Base-by-base conservation (phyloP, 139 green algal species). In the Marvania coccoides region DNA sequence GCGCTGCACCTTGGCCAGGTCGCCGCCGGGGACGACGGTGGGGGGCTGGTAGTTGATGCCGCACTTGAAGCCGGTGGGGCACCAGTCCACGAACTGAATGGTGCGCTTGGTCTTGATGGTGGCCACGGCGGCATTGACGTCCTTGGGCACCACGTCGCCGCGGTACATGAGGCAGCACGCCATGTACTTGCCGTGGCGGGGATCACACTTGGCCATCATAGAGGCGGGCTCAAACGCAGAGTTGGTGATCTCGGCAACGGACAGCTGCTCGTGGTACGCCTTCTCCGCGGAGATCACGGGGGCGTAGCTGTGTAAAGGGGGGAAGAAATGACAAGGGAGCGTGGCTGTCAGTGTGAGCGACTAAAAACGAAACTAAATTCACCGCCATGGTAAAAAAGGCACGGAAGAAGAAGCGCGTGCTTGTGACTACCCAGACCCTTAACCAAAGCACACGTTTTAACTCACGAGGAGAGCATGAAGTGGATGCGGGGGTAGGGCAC, bases 41-140 rank as follows among this genome's bases (percentile, higher is more conserved):
- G 94, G 94, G 3, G 94, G 93, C 90, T 98, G 93, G 92, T 97
- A 98, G 91, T 98, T 99, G 87, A 99, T 98, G 75, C 94, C 94
- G 81, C 92, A 98, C 91, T 99, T 99, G 87, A 99, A 99, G 53
- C 91, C 93, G 47, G 93, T 97, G 71, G 91, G 91, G 86, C 90
- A 98, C 94, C 93, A 99, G 84, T 98, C 93, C 19, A 98, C 94
- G 79, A 98, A 90, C 76, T 93, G 91, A 77, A 98, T 97, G 70
- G 93, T 98, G 65, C 93, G 83, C 88, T 97, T 98, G 80, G 91
- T 97, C 93, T 99, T 97, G 86, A 98, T 95, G 76, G 88, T 98
- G 65, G 89, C 90, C 31, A 98, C 90, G 26, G 90, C 82, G 23
- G 90, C 89, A 74, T 98, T 97, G 31, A 99, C 93, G 71, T 99